A percentile compares a stretch with the other conserved stretches of the same genome.
Evolutionary conservation across 257 asterid genomes (phyloP).

Genomic region (Cynanchum wilfordii): DNA sequence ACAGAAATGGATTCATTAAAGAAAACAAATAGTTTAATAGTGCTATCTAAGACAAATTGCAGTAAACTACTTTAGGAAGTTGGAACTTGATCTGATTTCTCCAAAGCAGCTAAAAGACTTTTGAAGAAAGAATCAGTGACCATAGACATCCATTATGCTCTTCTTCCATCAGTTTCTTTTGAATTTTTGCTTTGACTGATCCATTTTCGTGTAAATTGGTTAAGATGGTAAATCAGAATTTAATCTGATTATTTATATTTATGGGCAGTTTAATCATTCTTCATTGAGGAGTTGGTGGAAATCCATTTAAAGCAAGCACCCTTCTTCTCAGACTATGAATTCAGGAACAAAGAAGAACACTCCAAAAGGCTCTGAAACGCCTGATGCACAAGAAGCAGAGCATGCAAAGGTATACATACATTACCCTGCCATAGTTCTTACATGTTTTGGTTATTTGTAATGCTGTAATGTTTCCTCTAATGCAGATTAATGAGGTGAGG

Average conservation of each 20-base stretch:
- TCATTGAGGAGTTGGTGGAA: slow-evolving; percentile 2
- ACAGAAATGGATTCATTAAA: background rate
- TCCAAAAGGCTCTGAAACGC: slow-evolving; percentile 39
- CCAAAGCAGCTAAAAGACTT: background rate
- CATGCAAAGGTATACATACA: slow-evolving; percentile 48
- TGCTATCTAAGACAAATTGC: background rate
- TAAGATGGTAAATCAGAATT: background rate
- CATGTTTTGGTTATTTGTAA: background rate
- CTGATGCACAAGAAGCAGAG: slow-evolving; percentile 38
- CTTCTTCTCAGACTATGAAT: slow-evolving; percentile 37
- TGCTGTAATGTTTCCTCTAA: slow-evolving; percentile 10
- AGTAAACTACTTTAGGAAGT: background rate
- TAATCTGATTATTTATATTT: background rate
- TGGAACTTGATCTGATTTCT: background rate
- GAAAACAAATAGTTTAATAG: background rate
- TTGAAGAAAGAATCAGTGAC: background rate
- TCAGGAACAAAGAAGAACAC: slow-evolving; percentile 23
- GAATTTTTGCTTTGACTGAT: background rate
- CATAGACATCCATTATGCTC: background rate
- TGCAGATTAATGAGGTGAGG: slow-evolving; percentile 78
- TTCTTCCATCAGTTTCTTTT: background rate
- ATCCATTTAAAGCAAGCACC: slow-evolving; percentile 10
- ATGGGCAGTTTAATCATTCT: slow-evolving; percentile 2
- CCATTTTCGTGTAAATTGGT: background rate
- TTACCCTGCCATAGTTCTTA: background rate